These are phyloP conservation scores for Kluyveromyces siamensis DNA, from an alignment of 805 yeast species.

Conservation along the genomic window DNA sequence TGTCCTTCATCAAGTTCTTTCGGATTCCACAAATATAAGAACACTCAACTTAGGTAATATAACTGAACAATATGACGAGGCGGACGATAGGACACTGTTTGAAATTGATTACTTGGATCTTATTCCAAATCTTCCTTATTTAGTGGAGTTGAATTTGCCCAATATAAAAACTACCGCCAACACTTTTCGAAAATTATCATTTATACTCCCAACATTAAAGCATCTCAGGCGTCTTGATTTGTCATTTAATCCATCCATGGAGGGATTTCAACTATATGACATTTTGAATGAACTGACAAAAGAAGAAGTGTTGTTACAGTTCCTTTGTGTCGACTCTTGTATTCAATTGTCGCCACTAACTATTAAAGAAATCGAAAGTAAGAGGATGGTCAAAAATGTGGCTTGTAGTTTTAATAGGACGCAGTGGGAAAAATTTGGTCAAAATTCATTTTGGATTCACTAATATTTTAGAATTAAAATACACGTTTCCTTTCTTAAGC, in stretches of 20 bases:
- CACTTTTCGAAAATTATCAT: slow-evolving; percentile 10
- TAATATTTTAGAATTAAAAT: not conserved
- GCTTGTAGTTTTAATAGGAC: slow-evolving; percentile 23
- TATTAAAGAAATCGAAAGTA: slow-evolving; percentile 14
- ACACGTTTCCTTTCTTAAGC: not conserved
- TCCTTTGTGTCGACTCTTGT: slow-evolving; percentile 22
- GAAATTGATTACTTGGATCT: slow-evolving; percentile 8
- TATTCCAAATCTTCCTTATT: slow-evolving; percentile 6
- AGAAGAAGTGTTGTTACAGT: slow-evolving; percentile 11
- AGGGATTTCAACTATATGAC: slow-evolving; percentile 26
- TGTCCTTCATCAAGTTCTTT: slow-evolving; percentile 12
- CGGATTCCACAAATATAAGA: slow-evolving; percentile 8
- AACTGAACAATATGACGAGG: not conserved
- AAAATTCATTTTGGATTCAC: slow-evolving; percentile 19
- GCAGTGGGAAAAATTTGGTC: slow-evolving; percentile 23
- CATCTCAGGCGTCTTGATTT: slow-evolving; percentile 18
- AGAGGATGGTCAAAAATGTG: slow-evolving; percentile 14
- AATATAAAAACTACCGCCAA: slow-evolving; percentile 18
- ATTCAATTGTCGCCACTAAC: slow-evolving; percentile 22
- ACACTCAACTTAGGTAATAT: slow-evolving; percentile 22
- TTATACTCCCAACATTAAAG: slow-evolving; percentile 8
- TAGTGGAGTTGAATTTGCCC: slow-evolving; percentile 18
- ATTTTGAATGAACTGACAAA: slow-evolving; percentile 13
- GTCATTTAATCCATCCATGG: slow-evolving; percentile 23
- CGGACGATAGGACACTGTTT: not conserved